Evolutionary conservation across 306 rosid genomes (phyloP).

Genomic region (Vigna hirtella): DNA sequence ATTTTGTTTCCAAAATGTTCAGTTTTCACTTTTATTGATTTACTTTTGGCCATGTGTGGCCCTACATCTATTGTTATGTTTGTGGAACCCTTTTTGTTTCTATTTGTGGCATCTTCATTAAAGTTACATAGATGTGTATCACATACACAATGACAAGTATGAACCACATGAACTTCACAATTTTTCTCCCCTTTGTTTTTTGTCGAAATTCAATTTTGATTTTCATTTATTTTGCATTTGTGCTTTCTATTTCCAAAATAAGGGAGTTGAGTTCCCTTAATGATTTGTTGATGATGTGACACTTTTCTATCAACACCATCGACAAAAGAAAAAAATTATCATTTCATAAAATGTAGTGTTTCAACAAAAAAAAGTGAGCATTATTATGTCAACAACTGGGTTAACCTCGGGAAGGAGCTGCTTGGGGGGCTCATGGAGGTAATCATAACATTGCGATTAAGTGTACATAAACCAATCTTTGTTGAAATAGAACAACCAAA

Average conservation of each 20-base stretch:
- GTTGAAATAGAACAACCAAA: slow-evolving; percentile 2
- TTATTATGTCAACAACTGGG: slow-evolving; percentile 23
- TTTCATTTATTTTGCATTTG: background rate
- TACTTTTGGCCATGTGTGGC: slow-evolving; percentile 40
- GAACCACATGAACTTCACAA: slow-evolving; percentile 14
- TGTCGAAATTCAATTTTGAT: slow-evolving; percentile 8
- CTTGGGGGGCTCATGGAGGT: slow-evolving; percentile 4
- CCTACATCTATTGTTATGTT: slow-evolving; percentile 16
- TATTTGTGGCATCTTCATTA: slow-evolving; percentile 1
- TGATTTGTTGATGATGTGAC: slow-evolving; percentile 26
- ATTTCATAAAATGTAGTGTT: slow-evolving; percentile 8
- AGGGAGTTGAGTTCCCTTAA: background rate
- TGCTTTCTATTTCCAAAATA: background rate
- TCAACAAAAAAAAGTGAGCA: background rate
- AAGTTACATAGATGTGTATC: background rate
- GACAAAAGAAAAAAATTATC: background rate
- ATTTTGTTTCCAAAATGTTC: slow-evolving; percentile 55
- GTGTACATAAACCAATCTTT: slow-evolving; percentile 2
- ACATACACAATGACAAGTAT: background rate
- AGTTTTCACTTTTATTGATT: slow-evolving; percentile 44
- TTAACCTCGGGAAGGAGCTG: background rate
- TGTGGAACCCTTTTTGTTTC: slow-evolving; percentile 17
- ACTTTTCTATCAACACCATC: slow-evolving; percentile 13
- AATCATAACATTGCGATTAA: slow-evolving; percentile 3
- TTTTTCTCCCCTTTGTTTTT: slow-evolving; percentile 29